Base-by-base conservation (phyloP, 345 rosid genomes). In the Populus davidiana region DNA sequence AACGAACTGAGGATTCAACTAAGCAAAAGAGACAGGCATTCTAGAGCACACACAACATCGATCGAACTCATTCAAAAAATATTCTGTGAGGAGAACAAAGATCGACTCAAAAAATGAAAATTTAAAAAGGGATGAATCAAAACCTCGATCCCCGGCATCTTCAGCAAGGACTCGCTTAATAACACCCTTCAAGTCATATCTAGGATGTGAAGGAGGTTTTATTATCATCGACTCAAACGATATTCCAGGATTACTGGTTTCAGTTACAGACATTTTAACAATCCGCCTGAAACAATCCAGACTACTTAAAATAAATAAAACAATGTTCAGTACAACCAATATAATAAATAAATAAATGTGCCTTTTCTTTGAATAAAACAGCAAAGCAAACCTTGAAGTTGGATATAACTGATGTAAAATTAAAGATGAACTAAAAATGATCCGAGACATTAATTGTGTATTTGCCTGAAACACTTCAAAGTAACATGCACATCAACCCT, bases 81-180 rank as follows among this genome's bases (percentile, higher is more conserved):
- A 0, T 14, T 70, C 18, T 11, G 25, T 6, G 41, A 63, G 52
- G 17, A 54, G 6, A 74, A 14, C 66, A 35, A 21, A 44, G 39
- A 44, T 11, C 20, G 16, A n/a, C 63, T 56, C 9, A n/a, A 29
- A 35, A 13, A 70, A 25, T 9, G 31, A 50, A 16, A 65, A 52
- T 68, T 23, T 10, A 47, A 33, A 16, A 50, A 78, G 66, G 44
- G 16, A 25, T 59, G 27, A 61, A 75, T 6, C 33, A 52, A 82
- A 6, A 96, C 99, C 97, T 91, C 83, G 88, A 86, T 89, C 87
- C 59, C 98, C 97, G 64, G 97, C 90, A 88, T 96, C 99, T 83
- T 96, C 99, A 56, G 94, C 85, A 17, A 96, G 86, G 29, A 98
- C 91, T 38, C 92, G 89, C 77, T 89, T 90, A 69, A 96, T 88